Conservation (phyloP, 768 basidiomycete genomes). For the Boletellus ananas region DNA sequence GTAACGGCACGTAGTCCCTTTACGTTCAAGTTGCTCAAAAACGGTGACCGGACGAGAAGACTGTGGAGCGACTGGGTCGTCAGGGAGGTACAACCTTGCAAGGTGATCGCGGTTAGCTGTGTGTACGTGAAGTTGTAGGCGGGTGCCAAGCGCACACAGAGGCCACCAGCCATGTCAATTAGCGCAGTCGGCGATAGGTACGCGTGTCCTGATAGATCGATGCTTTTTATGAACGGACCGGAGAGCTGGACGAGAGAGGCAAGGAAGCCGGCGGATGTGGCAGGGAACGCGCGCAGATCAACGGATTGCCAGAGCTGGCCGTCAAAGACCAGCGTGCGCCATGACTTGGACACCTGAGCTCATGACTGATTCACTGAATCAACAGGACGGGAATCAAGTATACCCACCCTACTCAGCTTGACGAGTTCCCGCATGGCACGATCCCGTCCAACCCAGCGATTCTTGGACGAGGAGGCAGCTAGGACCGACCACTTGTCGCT, state of each 20-base stretch:
- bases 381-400: constrained; percentile 11
- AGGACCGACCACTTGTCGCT: constrained; percentile 56
- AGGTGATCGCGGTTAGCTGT: constrained; percentile 64
- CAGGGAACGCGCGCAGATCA: constrained; percentile 61
- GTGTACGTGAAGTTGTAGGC: constrained; percentile 43
- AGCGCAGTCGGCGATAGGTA: constrained; percentile 48
- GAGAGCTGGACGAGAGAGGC: constrained; percentile 49
- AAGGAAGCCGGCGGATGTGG: constrained; percentile 48
- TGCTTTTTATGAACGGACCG: constrained; percentile 58
- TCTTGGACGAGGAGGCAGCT: constrained; percentile 57
- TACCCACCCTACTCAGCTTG: constrained; percentile 71
- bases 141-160: constrained; percentile 43
- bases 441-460: constrained; percentile 73
- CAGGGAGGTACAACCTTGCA: constrained; percentile 68
- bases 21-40: constrained; percentile 54
- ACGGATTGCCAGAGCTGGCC: constrained; percentile 81
- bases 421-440: constrained; percentile 75
- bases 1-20: constrained; percentile 68
- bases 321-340: constrained; percentile 75
- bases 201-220: constrained; percentile 65
- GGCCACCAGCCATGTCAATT: constrained; percentile 47
- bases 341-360: constrained; percentile 68
- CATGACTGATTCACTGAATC: constrained; percentile 13
- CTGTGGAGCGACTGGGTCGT: constrained; percentile 65
- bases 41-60: constrained; percentile 63